Evolutionary conservation across 2,329 filamentous ascomycete genomes (phyloP).

Genomic region (Verticillium zaregamsianum): DNA sequence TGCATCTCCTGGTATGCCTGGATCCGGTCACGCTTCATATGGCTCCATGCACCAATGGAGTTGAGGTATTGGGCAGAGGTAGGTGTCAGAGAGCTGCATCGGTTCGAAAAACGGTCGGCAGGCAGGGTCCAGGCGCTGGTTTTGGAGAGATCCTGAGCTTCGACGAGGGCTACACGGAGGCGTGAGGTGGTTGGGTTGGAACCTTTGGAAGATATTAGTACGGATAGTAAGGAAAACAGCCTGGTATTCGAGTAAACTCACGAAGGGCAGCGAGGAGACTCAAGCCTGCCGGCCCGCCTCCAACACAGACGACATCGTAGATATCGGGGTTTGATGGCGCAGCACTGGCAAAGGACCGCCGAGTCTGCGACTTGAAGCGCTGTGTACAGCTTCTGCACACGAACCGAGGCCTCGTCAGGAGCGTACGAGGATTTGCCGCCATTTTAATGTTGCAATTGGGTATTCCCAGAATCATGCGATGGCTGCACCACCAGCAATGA

Average conservation of each 20-base stretch:
- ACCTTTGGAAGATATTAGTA: slow-evolving; percentile 42
- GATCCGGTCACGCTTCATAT: slow-evolving; percentile 68
- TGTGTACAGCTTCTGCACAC: slow-evolving; percentile 45
- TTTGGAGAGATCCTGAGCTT: slow-evolving; percentile 78
- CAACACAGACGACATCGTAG: slow-evolving; percentile 90
- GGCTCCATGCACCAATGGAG: slow-evolving; percentile 78
- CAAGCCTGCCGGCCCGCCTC: slow-evolving; percentile 83
- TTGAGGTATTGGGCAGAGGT: slow-evolving; percentile 79
- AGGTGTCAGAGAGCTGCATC: slow-evolving; percentile 92
- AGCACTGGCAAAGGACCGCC: slow-evolving; percentile 12
- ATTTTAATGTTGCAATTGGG: not conserved
- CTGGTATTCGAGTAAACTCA: slow-evolving; percentile 33
- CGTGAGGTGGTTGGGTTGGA: slow-evolving; percentile 70
- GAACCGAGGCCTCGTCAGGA: slow-evolving; percentile 24
- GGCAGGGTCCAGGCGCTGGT: slow-evolving; percentile 63
- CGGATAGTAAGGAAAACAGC: not conserved
- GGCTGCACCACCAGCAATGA: slow-evolving; percentile 9
- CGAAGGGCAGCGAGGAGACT: slow-evolving; percentile 75
- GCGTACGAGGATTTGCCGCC: slow-evolving; percentile 13
- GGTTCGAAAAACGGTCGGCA: slow-evolving; percentile 75
- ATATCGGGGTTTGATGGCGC: slow-evolving; percentile 50
- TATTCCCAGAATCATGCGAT: not conserved
- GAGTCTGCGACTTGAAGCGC: slow-evolving; percentile 27
- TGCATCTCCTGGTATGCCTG: slow-evolving; percentile 95
- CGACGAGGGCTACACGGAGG: slow-evolving; percentile 82